Percentiles rank a stretch among this genome's conserved stretches.
phyloP scores from a whole-genome alignment of 345 rosid genomes.

The Sisymbrium irio region DNA sequence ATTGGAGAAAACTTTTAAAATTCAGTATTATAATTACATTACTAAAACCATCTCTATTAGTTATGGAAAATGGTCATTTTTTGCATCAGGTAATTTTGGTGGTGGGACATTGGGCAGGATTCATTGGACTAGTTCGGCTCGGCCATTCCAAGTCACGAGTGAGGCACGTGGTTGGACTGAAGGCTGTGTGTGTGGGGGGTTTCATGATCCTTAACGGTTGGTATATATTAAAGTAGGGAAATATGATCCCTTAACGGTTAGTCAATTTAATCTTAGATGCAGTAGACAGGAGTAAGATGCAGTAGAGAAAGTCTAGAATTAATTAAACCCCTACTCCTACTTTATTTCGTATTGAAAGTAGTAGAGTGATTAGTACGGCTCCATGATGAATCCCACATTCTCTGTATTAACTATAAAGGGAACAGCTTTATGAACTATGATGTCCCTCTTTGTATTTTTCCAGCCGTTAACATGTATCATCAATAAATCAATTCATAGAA shows the following conservation, averaged over 20 bases:
- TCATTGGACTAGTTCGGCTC: not conserved
- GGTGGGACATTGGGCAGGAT: not conserved
- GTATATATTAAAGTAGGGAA: not conserved
- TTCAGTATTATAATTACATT: not conserved
- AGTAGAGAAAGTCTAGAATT: not conserved
- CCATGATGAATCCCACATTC: constrained; percentile 40
- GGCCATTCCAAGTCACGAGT: not conserved
- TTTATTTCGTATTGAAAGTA: not conserved
- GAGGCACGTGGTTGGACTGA: not conserved
- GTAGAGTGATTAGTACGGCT: constrained; percentile 24
- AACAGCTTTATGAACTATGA: constrained; percentile 24
- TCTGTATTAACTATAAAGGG: constrained; percentile 28
- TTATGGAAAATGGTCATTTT: not conserved
- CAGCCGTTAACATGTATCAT: constrained; percentile 27
- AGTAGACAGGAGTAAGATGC: constrained; percentile 3
- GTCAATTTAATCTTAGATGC: not conserved
- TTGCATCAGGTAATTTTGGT: not conserved
- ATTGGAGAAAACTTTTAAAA: not conserved
- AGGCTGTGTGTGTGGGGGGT: not conserved
- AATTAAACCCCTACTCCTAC: not conserved
- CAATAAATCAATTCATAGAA: not conserved
- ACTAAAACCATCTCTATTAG: no score
- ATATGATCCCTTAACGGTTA: not conserved
- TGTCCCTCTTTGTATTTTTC: constrained; percentile 28
- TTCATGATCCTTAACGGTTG: not conserved